Percentiles rank a stretch among this genome's conserved stretches.
phyloP scores from a whole-genome alignment of 441 rosid genomes.

The Populus hybrid region DNA sequence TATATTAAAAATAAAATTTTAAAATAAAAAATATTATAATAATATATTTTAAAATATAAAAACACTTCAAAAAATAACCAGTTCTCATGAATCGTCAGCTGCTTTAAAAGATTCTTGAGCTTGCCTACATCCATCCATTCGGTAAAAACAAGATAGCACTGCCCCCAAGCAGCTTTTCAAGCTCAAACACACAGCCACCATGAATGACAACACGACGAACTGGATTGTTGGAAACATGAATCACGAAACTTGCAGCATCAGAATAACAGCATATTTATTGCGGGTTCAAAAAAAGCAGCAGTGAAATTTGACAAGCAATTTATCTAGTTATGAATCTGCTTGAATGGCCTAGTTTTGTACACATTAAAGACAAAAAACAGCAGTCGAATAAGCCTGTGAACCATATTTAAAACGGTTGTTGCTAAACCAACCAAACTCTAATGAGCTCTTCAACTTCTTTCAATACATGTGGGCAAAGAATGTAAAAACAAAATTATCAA shows the following conservation, averaged over 20 bases:
- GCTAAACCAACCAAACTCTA: background rate
- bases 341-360: slow-evolving; percentile 5
- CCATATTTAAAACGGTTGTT: background rate
- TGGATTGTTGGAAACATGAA: background rate
- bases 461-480: background rate
- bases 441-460: background rate
- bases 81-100: background rate
- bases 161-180: background rate
- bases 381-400: background rate
- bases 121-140: background rate
- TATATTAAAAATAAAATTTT: background rate
- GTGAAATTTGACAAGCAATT: background rate
- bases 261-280: background rate
- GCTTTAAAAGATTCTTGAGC: background rate
- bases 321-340: background rate
- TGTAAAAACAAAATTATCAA: slow-evolving; percentile 21
- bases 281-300: background rate
- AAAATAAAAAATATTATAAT: too few relatives aligned
- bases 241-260: background rate
- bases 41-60: too few relatives aligned
- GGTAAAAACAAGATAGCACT: background rate
- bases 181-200: background rate
- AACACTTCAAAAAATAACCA: too few relatives aligned
- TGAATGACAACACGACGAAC: background rate
- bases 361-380: background rate